A percentile compares a stretch with the other conserved stretches of the same genome.
Conservation (phyloP, 2,329 filamentous ascomycete genomes). For the Endocalyx cinctus region DNA sequence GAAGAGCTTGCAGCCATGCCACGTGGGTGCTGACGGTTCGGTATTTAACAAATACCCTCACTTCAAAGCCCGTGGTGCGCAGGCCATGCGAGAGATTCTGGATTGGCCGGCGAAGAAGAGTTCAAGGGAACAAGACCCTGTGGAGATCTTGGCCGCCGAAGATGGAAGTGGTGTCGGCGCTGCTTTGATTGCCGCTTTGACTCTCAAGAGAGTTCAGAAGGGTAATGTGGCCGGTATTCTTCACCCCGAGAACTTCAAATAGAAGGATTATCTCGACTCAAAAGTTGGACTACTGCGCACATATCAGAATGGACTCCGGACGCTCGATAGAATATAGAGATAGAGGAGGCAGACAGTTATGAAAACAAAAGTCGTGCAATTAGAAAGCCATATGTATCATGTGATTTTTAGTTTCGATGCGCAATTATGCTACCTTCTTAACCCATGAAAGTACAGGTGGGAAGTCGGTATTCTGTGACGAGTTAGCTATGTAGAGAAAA, state of each 20-base stretch:
- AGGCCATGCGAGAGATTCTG: constrained; percentile 88
- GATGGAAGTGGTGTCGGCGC: constrained; percentile 97
- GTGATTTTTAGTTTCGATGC: too few species aligned
- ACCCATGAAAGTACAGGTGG: constrained; percentile 69
- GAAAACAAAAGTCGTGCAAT: too few species aligned
- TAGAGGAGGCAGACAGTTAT: too few species aligned
- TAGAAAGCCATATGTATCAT: too few species aligned
- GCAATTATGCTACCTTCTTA: too few species aligned
- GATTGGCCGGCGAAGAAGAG: constrained; percentile 77
- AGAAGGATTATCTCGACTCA: constrained; percentile 12
- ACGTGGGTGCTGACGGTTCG: constrained; percentile 93
- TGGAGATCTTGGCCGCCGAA: constrained; percentile 85
- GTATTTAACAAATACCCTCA: constrained; percentile 99
- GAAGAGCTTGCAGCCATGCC: constrained; percentile 82
- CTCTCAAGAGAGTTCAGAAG: constrained; percentile 58
- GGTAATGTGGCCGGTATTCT: constrained; percentile 62
- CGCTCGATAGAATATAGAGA: too few species aligned
- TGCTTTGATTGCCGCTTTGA: constrained; percentile 79
- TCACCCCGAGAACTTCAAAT: constrained; percentile 59
- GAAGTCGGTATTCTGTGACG: constrained; percentile 61
- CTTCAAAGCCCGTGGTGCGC: constrained; percentile 89
- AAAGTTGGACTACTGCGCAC: too few species aligned
- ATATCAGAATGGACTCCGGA: too few species aligned
- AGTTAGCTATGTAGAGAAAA: constrained; percentile 21
- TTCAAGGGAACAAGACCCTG: constrained; percentile 73